These are phyloP conservation scores for Trichoderma pleuroti DNA, from an alignment of 2,329 filamentous ascomycete species.

Conservation along the genomic window DNA sequence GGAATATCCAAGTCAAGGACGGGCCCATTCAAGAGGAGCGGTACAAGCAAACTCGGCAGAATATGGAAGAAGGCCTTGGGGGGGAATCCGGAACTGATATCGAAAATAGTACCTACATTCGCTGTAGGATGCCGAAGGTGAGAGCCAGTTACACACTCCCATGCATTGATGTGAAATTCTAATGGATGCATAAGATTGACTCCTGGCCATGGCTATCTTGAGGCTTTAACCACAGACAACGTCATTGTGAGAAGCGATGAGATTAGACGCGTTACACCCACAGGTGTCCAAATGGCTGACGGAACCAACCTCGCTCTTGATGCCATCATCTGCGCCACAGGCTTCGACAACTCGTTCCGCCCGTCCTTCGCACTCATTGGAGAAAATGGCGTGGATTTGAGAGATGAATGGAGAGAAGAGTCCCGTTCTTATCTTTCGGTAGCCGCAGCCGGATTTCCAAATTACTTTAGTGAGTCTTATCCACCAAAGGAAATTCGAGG, in stretches of 20 bases:
- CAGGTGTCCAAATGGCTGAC: neutral
- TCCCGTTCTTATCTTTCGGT: neutral
- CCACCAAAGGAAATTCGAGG: neutral
- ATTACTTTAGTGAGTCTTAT: neutral
- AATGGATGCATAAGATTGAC: neutral
- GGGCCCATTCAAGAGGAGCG: neutral
- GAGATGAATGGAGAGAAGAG: neutral
- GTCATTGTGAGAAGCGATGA: neutral
- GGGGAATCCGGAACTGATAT: neutral
- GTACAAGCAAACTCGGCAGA: neutral
- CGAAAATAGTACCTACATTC: neutral
- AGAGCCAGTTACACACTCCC: neutral
- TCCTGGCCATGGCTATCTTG: neutral
- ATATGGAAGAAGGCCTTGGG: neutral
- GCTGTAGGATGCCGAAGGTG: neutral
- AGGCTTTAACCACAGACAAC: neutral
- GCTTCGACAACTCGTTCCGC: neutral
- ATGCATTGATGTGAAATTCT: neutral
- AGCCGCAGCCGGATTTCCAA: neutral
- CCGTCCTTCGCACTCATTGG: neutral
- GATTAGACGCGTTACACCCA: neutral
- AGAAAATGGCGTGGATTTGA: neutral
- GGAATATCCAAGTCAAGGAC: neutral
- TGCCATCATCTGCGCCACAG: neutral
- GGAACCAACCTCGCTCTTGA: neutral